These are phyloP conservation scores for Lactarius pseudohatsudake DNA, from an alignment of 768 basidiomycete genomes.

Conservation along the genomic window DNA sequence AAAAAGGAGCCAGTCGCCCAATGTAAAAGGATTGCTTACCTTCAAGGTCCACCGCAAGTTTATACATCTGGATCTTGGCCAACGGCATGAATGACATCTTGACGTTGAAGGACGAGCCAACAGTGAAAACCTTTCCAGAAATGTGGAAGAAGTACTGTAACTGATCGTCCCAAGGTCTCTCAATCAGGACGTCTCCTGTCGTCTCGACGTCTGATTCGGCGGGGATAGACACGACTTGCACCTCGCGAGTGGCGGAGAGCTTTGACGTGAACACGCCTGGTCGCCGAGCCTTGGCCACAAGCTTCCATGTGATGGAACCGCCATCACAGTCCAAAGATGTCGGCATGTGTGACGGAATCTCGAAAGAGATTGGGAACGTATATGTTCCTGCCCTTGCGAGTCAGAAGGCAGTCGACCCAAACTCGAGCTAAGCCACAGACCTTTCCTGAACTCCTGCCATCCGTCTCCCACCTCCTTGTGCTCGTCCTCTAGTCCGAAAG, in stretches of 20 bases:
- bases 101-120: slow-evolving; percentile 81
- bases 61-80: slow-evolving; percentile 77
- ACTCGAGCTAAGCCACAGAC: slow-evolving; percentile 40
- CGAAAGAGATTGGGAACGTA: slow-evolving; percentile 91
- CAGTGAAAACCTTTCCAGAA: slow-evolving; percentile 71
- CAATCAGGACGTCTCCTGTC: slow-evolving; percentile 73
- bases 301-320: slow-evolving; percentile 74
- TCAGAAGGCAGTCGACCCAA: background rate
- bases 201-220: slow-evolving; percentile 87
- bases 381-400: slow-evolving; percentile 63
- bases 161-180: slow-evolving; percentile 89
- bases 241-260: slow-evolving; percentile 66
- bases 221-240: slow-evolving; percentile 72
- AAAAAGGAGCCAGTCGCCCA: background rate
- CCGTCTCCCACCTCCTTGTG: slow-evolving; percentile 46
- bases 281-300: slow-evolving; percentile 81
- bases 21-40: slow-evolving; percentile 48
- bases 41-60: slow-evolving; percentile 73
- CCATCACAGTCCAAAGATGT: slow-evolving; percentile 73
- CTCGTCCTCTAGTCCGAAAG: slow-evolving; percentile 44
- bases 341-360: slow-evolving; percentile 76
- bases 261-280: slow-evolving; percentile 79
- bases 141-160: slow-evolving; percentile 77
- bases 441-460: slow-evolving; percentile 90
- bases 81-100: slow-evolving; percentile 81